A percentile compares a stretch with the other conserved stretches of the same genome.
These are phyloP conservation scores for Zostera marina DNA, from an alignment of 116 monocot species.

Conservation along the genomic window DNA sequence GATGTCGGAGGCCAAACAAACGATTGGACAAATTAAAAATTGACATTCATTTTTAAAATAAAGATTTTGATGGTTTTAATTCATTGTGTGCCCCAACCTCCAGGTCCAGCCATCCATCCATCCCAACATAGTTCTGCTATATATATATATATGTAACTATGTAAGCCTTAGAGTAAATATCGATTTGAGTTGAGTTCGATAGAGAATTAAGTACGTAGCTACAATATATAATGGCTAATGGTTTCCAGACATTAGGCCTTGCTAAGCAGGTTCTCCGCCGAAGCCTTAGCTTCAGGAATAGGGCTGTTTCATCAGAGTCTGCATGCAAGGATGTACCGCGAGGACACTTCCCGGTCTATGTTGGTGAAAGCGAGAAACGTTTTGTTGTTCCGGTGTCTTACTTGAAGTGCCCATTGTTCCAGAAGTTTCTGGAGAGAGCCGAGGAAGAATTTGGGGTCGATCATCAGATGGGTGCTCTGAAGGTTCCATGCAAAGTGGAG, in stretches of 20 bases:
- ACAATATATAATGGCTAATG: too few relatives aligned
- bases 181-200: too few relatives aligned
- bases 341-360: constrained; percentile 7
- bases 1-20: too few relatives aligned
- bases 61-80: too few relatives aligned
- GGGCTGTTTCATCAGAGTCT: neutral
- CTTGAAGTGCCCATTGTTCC: constrained; percentile 3
- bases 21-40: too few relatives aligned
- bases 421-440: constrained; percentile 1
- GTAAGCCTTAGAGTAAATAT: too few relatives aligned
- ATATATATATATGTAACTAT: too few relatives aligned
- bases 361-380: constrained; percentile 3
- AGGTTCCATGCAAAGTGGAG: constrained; percentile 2
- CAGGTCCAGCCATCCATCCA: too few relatives aligned
- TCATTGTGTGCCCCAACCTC: too few relatives aligned
- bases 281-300: neutral
- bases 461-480: constrained; percentile 7
- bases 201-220: too few relatives aligned
- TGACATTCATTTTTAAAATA: too few relatives aligned
- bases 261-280: neutral
- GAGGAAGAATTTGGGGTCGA: constrained; percentile 8
- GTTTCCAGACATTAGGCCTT: neutral
- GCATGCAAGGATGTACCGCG: neutral
- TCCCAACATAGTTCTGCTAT: too few relatives aligned
- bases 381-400: constrained; percentile 10